phyloP scores from a whole-genome alignment of 2,329 filamentous ascomycete genomes.

The Teratosphaeria destructans region DNA sequence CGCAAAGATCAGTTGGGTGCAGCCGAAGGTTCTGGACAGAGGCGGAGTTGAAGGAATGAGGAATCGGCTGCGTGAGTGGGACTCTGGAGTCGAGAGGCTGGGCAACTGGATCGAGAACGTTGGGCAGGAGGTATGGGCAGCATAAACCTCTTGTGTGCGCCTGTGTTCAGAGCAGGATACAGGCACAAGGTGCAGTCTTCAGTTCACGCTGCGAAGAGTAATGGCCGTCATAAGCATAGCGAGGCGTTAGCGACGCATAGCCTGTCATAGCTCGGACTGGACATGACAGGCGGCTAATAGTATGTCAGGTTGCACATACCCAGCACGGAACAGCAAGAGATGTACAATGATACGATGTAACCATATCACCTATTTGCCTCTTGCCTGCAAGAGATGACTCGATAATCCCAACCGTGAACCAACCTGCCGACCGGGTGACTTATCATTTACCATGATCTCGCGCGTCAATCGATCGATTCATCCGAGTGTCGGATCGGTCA shows the following conservation, averaged over 20 bases:
- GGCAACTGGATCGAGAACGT: constrained; percentile 94
- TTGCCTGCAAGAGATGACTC: no score
- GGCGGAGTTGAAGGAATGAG: constrained; percentile 91
- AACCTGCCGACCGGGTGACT: no score
- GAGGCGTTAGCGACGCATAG: not conserved
- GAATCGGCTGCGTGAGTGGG: constrained; percentile 81
- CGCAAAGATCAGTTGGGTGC: constrained; percentile 95
- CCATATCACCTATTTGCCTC: not conserved
- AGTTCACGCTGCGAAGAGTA: not conserved
- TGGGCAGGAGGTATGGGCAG: constrained; percentile 92
- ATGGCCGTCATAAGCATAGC: not conserved
- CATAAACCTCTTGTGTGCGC: constrained; percentile 34
- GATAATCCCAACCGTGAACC: no score
- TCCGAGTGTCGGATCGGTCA: no score
- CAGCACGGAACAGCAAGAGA: not conserved
- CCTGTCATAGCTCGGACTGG: not conserved
- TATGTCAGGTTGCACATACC: not conserved
- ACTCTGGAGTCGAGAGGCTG: constrained; percentile 86
- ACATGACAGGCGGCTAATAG: not conserved
- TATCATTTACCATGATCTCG: no score
- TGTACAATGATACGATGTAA: not conserved
- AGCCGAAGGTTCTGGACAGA: constrained; percentile 95
- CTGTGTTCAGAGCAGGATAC: not conserved
- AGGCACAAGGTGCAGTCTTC: not conserved
- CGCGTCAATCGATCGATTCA: no score